Base-by-base conservation (phyloP, 2,329 filamentous ascomycete species). In the Bipolaris cookei region DNA sequence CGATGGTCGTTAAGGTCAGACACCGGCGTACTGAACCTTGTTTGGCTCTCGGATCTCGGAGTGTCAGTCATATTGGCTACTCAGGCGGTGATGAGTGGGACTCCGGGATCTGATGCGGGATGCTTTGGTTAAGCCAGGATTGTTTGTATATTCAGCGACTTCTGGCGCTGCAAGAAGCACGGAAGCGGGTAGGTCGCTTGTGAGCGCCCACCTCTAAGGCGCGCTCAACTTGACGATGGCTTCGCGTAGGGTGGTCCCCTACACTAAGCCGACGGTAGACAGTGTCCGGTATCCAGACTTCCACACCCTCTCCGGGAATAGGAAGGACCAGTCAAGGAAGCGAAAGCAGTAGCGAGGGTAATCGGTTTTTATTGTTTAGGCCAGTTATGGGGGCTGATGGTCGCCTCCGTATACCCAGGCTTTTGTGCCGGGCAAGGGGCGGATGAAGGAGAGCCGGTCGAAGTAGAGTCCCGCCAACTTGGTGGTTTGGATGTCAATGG, bases 381-480 rank as follows among this genome's bases (percentile, higher is more conserved):
- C 83, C 79, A 94, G 82, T 97, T 98, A 98, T 85, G 94, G 94
- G 78, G 95, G 94, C 82, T 96, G 95, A 84, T 76, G 75, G 65
- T 95, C 91, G 83, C 92, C 91, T 90, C 94, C 93, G 80, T 94
- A 94, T 88, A 96, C 92, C 92, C 92, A 91, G 84, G 88, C 88
- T 78, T 88, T 88, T 81, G 92, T 94, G 84, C 92, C 92, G 79
- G 94, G 89, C 83, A 96, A 91, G 86, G 92, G 93, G 84, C 89
- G 89, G 77, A 89, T 84, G 82, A 89, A 89, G 79, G 88, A 89
- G 79, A 90, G 86, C 81, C 85, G 81, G 80, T 84, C 79, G 80
- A 84, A 83, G 80, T 84, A 86, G 87, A 88, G 83, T 85, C 90
- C 90, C 91, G 91, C 92, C 92, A 96, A 96, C 87, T 96, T 96